Percentiles rank a stretch among this genome's conserved stretches.
Evolutionary conservation across 345 rosid species (phyloP).

Genomic region (Trapa incisa): DNA sequence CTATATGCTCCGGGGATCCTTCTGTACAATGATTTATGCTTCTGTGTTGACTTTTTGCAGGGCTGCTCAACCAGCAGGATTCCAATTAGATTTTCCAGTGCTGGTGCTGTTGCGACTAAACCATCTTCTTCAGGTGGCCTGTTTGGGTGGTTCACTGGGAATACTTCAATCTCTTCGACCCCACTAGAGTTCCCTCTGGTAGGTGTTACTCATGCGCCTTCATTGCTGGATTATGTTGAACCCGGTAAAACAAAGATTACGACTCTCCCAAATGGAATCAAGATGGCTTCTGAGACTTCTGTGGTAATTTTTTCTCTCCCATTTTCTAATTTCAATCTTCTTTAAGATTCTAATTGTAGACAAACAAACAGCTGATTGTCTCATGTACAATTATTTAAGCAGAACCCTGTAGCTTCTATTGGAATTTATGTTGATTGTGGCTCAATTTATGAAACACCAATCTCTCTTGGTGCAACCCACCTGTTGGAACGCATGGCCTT

Average conservation of each 20-base stretch:
- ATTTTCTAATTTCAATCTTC: neutral
- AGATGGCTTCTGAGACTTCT: constrained; percentile 29
- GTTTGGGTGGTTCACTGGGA: constrained; percentile 61
- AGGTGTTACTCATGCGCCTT: constrained; percentile 53
- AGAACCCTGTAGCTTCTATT: constrained; percentile 67
- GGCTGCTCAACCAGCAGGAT: constrained; percentile 14
- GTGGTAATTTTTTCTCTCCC: constrained; percentile 15
- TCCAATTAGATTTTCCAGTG: constrained; percentile 33
- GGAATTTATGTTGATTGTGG: constrained; percentile 66
- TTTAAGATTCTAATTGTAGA: neutral
- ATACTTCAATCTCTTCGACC: constrained; percentile 16
- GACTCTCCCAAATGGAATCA: constrained; percentile 53
- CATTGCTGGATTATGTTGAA: constrained; percentile 56
- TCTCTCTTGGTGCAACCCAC: constrained; percentile 56
- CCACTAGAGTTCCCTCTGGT: constrained; percentile 40
- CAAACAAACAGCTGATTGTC: constrained; percentile 19
- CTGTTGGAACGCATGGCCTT: constrained; percentile 87
- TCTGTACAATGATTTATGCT: neutral
- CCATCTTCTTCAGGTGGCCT: constrained; percentile 40
- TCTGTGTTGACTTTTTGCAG: constrained; percentile 9
- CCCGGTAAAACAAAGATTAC: constrained; percentile 43
- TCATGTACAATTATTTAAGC: constrained; percentile 14
- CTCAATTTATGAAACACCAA: constrained; percentile 64
- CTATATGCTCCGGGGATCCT: neutral
- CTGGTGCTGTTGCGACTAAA: constrained; percentile 43